Evolutionary conservation across 2,329 filamentous ascomycete genomes (phyloP), one percentile per base, ranked within the genome.

Genomic region (Aspergillus latus): DNA sequence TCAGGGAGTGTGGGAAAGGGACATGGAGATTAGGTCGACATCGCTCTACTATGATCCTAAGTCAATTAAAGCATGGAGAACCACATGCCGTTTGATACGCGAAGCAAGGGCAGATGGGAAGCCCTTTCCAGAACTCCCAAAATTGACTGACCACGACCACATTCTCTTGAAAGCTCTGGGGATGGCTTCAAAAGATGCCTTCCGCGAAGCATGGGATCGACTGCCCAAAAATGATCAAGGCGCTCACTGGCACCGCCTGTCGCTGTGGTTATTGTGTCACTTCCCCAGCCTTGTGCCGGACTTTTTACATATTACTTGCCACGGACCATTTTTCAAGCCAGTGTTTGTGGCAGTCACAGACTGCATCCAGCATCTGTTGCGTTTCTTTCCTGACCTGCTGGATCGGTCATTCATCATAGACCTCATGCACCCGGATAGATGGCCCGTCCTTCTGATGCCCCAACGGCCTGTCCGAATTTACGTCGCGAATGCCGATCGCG

Each of bases 401-500:
- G 72, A 71, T 47, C 54, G 62, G 6, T 63, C 63, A n/a, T 49
- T 68, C 10, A 51, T 76, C 40, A 55, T 62, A 34, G 54, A 53
- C 21, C 71, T 68, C 49, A 59, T 76, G 15, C 57, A 68, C 15
- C 73, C 72, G 1, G 54, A 59, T 9, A 56, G 60, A 21, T 75
- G 72, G 69, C 68, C 70, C 29, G 59, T 65, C 52, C 13, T 71
- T 39, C 52, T 59, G 39, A 62, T 73, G 16, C 71, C 74, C 2
- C 78, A 82, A 49, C 74, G 74, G 45, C 71, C 76, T 8, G 62
- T 79, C 26, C 74, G 74, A 48, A 72, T 78, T 5, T 71, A 81
- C 49, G 61, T 79, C 8, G 66, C 68, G 47, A 61, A 75, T 32
- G 72, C 74, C 36, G 62, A 68, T 13, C 63, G 64, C 2, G 63